Evolutionary conservation across 2,329 filamentous ascomycete genomes (phyloP).

Genomic region (Claviceps maximensis): DNA sequence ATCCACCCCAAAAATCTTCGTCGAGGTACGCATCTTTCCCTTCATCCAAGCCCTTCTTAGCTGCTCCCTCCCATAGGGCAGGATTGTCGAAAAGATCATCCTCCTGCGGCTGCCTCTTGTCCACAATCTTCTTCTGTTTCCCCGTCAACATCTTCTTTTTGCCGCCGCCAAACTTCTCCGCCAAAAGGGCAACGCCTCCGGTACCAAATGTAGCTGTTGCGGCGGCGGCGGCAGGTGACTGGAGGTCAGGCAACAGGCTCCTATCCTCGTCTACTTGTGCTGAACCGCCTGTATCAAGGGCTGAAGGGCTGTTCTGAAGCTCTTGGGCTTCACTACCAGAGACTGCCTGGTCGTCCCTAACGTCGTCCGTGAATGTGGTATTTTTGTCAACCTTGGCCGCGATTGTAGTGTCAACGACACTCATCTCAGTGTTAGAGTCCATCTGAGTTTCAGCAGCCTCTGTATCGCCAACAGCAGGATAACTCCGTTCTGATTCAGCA

Average conservation of each 20-base stretch:
- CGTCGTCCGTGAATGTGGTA: not conserved
- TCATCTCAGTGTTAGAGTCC: constrained; percentile 1
- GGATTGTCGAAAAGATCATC: constrained; percentile 33
- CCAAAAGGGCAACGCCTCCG: constrained; percentile 22
- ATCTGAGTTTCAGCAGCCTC: not conserved
- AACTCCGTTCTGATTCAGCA: not conserved
- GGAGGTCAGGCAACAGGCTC: constrained; percentile 10
- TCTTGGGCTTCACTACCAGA: not conserved
- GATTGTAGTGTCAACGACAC: not conserved
- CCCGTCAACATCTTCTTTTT: constrained; percentile 11
- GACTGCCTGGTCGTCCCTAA: not conserved
- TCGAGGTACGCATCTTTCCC: constrained; percentile 8
- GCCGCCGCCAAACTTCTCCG: constrained; percentile 21
- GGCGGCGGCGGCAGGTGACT: constrained; percentile 13
- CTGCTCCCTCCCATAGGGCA: constrained; percentile 29
- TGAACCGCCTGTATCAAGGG: not conserved
- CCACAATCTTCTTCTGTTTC: constrained; percentile 23
- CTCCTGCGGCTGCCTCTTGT: constrained; percentile 24
- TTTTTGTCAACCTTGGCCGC: not conserved
- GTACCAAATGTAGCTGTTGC: constrained; percentile 4
- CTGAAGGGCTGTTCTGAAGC: not conserved
- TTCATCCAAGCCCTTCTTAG: constrained; percentile 22
- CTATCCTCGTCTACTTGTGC: not conserved
- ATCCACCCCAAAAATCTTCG: constrained; percentile 18
- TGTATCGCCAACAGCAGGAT: not conserved